Evolutionary conservation across 2,329 filamentous ascomycete genomes (phyloP), one percentile per base, ranked within the genome.

Genomic region (Ceratocystis lukuohia): DNA sequence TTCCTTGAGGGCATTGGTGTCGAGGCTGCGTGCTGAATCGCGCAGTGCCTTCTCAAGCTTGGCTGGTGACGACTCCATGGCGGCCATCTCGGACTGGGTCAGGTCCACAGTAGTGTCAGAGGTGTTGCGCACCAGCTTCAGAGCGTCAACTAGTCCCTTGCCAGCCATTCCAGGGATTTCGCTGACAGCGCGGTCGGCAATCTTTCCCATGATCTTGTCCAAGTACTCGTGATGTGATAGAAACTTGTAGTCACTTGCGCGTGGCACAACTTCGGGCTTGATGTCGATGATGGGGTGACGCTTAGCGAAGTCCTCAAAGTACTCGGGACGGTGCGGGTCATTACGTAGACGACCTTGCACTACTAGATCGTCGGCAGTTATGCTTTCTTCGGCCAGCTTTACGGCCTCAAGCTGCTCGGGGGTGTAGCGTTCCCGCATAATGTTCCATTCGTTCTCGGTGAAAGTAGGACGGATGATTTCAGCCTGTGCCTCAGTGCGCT

Each of bases 271-370:
- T 67, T 76, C 80, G 70, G 77, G 82, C 74, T 79, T 84, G 73
- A 87, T 83, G 77, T 97, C 93, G 68, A 94, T 82, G 62, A 89
- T 80, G 65, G 91, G 89, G 72, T 90, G 84, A 69, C 93, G 82
- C 67, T 82, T 82, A 68, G 88, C 84, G 72, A 96, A 88, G 75
- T 96, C 90, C 74, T 96, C 91, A 66, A 93, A 77, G 75, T 96
- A 94, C 69, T 84, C 80, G 62, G 92, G 78, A 65, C 80, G 80
- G 79, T 89, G 88, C 7, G 85, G 82, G 74, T 96, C 91, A 65
- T 79, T 81, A 69, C 91, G 86, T 71, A 89, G 75, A 56, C 84
- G 81, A 70, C 87, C 89, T 76, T 94, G 88, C 44, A 84, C 80
- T 53, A 87, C 80, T 73, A 96, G 74, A 75, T 97, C 90, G 70